Percentiles rank a stretch among this genome's conserved stretches.
Evolutionary conservation across 2,329 filamentous ascomycete species (phyloP).

Genomic region (Lizonia empirigonia): DNA sequence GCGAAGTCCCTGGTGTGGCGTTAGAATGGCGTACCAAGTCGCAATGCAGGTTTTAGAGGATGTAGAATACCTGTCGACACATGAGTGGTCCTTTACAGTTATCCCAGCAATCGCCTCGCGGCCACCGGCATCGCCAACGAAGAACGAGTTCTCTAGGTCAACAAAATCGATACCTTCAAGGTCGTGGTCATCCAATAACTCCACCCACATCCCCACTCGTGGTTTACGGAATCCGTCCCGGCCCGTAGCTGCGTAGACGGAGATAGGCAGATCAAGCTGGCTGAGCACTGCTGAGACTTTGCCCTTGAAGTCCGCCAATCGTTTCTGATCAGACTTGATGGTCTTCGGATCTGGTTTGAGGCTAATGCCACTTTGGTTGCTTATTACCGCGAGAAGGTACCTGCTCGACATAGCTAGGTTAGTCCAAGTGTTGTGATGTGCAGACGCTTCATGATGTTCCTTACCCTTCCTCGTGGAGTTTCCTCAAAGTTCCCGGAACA

Average conservation of each 20-base stretch:
- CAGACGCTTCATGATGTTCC: slow-evolving; percentile 13
- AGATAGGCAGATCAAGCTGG: slow-evolving; percentile 75
- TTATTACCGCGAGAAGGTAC: slow-evolving; percentile 78
- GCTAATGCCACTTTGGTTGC: slow-evolving; percentile 85
- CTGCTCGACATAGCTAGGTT: slow-evolving; percentile 48
- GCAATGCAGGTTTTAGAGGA: neutral
- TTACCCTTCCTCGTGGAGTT: slow-evolving; percentile 73
- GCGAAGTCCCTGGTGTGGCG: slow-evolving; percentile 68
- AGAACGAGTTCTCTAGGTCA: slow-evolving; percentile 75
- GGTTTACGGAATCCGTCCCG: slow-evolving; percentile 88
- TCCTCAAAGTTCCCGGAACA: slow-evolving; percentile 70
- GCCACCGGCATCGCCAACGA: slow-evolving; percentile 83
- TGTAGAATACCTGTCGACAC: slow-evolving; percentile 60
- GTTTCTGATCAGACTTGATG: slow-evolving; percentile 69
- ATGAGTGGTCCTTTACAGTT: slow-evolving; percentile 62
- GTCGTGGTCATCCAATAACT: slow-evolving; percentile 61
- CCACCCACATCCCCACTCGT: slow-evolving; percentile 84
- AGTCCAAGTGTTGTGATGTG: slow-evolving; percentile 6
- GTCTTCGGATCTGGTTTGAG: slow-evolving; percentile 75
- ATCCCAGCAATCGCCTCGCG: slow-evolving; percentile 50
- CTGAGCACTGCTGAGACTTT: slow-evolving; percentile 74
- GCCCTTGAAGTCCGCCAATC: slow-evolving; percentile 79
- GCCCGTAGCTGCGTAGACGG: slow-evolving; percentile 83
- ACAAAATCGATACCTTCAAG: slow-evolving; percentile 60
- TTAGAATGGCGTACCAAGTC: slow-evolving; percentile 4